Conservation (phyloP, 2,329 filamentous ascomycete species). For the Balansia obtecta region DNA sequence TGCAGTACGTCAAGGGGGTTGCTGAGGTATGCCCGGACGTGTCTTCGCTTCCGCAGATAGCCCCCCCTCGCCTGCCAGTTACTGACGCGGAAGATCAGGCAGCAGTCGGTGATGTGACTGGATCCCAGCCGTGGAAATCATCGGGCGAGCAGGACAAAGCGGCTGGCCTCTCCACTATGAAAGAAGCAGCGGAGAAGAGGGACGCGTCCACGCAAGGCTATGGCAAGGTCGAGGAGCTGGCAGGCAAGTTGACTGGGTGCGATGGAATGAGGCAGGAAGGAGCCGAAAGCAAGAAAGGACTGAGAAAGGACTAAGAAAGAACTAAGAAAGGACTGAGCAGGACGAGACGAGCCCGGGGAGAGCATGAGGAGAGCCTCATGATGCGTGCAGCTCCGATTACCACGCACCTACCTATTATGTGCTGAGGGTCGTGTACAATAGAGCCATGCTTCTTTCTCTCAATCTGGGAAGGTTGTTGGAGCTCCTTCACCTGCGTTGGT, state of each 20-base stretch:
- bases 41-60: neutral
- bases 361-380: no score
- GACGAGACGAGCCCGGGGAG: no score
- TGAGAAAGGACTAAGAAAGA: no score
- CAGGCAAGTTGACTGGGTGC: conserved; percentile 51
- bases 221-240: conserved; percentile 51
- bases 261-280: conserved; percentile 59
- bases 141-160: conserved; percentile 54
- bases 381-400: no score
- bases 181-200: conserved; percentile 42
- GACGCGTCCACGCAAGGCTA: conserved; percentile 40
- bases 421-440: no score
- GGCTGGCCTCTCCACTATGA: conserved; percentile 49
- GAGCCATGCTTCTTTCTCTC: no score
- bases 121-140: conserved; percentile 48
- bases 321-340: conserved; percentile 15
- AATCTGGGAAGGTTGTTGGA: no score
- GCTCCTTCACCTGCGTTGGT: no score
- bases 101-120: conserved; percentile 48
- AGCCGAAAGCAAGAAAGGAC: conserved; percentile 33
- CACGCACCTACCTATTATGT: no score
- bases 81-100: conserved; percentile 25
- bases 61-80: neutral
- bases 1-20: conserved; percentile 56
- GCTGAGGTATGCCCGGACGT: conserved; percentile 38